Conservation (phyloP, 2,329 filamentous ascomycete species). For the Juglanconis oblonga region DNA sequence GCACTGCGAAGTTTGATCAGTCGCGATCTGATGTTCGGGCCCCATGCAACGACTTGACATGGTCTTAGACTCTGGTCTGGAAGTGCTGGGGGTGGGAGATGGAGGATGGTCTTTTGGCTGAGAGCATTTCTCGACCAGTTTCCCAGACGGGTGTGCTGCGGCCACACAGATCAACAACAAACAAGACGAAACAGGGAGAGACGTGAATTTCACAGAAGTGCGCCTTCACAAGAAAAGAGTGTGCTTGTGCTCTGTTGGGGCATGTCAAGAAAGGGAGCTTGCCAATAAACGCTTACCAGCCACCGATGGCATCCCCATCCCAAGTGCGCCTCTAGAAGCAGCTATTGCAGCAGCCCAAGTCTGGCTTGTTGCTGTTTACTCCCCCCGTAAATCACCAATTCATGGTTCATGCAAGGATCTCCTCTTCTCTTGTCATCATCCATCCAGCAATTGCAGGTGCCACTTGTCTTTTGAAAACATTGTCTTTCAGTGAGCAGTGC, state of each 20-base stretch:
- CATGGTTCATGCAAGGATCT: too few species aligned
- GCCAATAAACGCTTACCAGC: too few species aligned
- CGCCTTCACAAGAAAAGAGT: neutral
- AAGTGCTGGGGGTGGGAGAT: neutral
- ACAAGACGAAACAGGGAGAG: neutral
- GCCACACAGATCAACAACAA: slow-evolving; percentile 1
- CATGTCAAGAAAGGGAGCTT: too few species aligned
- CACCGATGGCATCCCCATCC: neutral
- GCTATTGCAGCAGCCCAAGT: too few species aligned
- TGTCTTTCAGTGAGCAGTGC: neutral
- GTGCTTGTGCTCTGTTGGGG: neutral
- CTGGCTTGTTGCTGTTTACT: too few species aligned
- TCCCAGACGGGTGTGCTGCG: neutral
- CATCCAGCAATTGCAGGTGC: too few species aligned
- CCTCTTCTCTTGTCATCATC: too few species aligned
- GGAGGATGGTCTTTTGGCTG: neutral
- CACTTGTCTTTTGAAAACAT: too few species aligned
- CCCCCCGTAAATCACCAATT: too few species aligned
- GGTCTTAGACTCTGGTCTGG: neutral
- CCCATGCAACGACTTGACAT: neutral
- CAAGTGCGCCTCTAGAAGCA: neutral
- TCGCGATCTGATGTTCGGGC: neutral
- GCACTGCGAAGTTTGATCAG: neutral
- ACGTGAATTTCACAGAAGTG: neutral
- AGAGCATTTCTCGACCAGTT: neutral